These are phyloP conservation scores for Halophytophthora batemanensis DNA, from an alignment of 352 stramenopile species.

Conservation along the genomic window DNA sequence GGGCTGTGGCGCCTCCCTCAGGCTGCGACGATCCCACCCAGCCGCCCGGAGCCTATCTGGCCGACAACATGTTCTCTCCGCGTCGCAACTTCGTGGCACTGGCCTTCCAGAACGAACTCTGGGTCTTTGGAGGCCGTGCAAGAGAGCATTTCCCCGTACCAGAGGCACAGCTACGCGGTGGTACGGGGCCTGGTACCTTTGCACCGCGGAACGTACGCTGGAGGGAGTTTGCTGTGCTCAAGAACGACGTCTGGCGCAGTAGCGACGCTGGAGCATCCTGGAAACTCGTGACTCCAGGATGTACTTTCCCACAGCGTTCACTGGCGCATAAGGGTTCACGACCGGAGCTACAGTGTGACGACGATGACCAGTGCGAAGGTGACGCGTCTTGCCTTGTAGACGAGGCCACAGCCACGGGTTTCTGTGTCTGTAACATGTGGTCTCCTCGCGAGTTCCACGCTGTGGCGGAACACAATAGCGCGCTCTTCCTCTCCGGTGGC, in stretches of 20 bases:
- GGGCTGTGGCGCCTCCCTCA: slow-evolving; percentile 39
- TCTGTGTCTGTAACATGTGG: slow-evolving; percentile 78
- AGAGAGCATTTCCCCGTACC: slow-evolving; percentile 58
- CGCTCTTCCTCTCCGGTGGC: slow-evolving; percentile 56
- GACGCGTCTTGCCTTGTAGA: slow-evolving; percentile 59
- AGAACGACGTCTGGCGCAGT: slow-evolving; percentile 82
- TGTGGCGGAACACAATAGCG: slow-evolving; percentile 35
- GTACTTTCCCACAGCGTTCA: slow-evolving; percentile 44
- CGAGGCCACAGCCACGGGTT: slow-evolving; percentile 33
- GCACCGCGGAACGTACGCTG: slow-evolving; percentile 40
- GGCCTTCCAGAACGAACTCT: slow-evolving; percentile 57
- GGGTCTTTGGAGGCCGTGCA: slow-evolving; percentile 57
- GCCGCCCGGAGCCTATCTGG: slow-evolving; percentile 59
- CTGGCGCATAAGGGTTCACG: slow-evolving; percentile 52
- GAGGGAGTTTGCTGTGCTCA: slow-evolving; percentile 67
- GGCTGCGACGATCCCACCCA: slow-evolving; percentile 59
- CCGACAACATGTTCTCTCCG: slow-evolving; percentile 79
- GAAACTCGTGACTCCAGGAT: slow-evolving; percentile 69
- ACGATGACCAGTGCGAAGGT: slow-evolving; percentile 61
- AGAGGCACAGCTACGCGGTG: slow-evolving; percentile 45
- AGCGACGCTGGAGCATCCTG: slow-evolving; percentile 65
- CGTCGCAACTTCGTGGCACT: slow-evolving; percentile 63
- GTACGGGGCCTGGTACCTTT: slow-evolving; percentile 20
- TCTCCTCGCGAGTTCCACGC: slow-evolving; percentile 71
- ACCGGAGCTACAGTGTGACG: slow-evolving; percentile 50